phyloP scores from a whole-genome alignment of 2,329 filamentous ascomycete genomes.

The Sporothrix mexicana region DNA sequence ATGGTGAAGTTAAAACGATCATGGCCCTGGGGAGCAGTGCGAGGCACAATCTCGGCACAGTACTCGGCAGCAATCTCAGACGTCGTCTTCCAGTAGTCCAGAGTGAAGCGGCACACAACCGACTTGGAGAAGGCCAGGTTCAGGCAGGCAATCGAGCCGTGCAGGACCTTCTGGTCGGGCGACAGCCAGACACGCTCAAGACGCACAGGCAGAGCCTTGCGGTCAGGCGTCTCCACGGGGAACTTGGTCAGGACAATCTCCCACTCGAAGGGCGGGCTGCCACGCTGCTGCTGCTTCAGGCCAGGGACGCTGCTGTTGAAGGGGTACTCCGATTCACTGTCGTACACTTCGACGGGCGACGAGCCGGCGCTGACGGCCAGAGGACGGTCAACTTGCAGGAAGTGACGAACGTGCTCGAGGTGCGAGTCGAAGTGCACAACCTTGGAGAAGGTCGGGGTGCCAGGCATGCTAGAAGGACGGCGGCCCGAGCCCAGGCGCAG shows the following conservation, averaged over 20 bases:
- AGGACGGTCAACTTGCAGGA: slow-evolving; percentile 89
- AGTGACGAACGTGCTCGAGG: slow-evolving; percentile 94
- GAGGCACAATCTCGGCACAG: slow-evolving; percentile 75
- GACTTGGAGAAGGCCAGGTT: slow-evolving; percentile 90
- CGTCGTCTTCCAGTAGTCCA: slow-evolving; percentile 98
- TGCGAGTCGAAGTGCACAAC: slow-evolving; percentile 98
- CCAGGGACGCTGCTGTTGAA: slow-evolving; percentile 63
- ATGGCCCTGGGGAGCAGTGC: slow-evolving; percentile 66
- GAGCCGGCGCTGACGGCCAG: slow-evolving; percentile 95
- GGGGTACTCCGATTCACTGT: slow-evolving; percentile 87
- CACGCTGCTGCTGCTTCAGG: slow-evolving; percentile 41
- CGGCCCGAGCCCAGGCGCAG: slow-evolving; percentile 79
- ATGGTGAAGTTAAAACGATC: slow-evolving; percentile 96
- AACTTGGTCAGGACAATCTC: slow-evolving; percentile 87
- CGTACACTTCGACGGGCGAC: slow-evolving; percentile 86
- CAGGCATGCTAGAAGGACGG: slow-evolving; percentile 94
- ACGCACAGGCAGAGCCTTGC: slow-evolving; percentile 71
- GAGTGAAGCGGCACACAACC: slow-evolving; percentile 90
- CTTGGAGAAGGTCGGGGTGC: slow-evolving; percentile 93
- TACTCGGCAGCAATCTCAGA: slow-evolving; percentile 93
- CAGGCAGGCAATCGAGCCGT: slow-evolving; percentile 82
- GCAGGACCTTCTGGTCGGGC: slow-evolving; percentile 80
- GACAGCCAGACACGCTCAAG: slow-evolving; percentile 89
- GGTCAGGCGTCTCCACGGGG: slow-evolving; percentile 67
- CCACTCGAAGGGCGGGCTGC: slow-evolving; percentile 73